phyloP scores from a whole-genome alignment of 2,329 filamentous ascomycete genomes.

The Neophaeococcomyces aloes region DNA sequence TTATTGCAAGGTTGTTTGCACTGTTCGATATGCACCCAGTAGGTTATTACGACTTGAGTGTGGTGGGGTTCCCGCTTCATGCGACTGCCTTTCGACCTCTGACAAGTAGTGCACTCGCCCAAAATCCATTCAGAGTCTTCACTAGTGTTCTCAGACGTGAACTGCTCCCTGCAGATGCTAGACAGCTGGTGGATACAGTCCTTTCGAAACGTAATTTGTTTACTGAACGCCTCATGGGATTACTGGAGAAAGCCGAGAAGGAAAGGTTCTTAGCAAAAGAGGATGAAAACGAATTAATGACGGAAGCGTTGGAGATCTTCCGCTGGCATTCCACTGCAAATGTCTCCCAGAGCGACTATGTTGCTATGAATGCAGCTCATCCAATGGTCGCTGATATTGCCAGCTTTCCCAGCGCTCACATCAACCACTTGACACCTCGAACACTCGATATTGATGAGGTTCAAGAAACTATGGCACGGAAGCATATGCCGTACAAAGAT shows the following conservation, averaged over 20 bases:
- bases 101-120: slow-evolving; percentile 25
- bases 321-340: too few relatives aligned
- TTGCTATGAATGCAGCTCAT: too few relatives aligned
- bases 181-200: too few relatives aligned
- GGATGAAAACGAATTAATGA: too few relatives aligned
- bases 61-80: slow-evolving; percentile 41
- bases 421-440: slow-evolving; percentile 45
- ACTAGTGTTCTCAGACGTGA: too few relatives aligned
- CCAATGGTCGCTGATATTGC: slow-evolving; percentile 37
- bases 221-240: too few relatives aligned
- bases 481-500: slow-evolving; percentile 37
- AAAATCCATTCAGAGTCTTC: slow-evolving; percentile 30
- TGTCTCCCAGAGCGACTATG: too few relatives aligned
- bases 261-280: too few relatives aligned
- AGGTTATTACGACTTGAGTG: slow-evolving; percentile 43
- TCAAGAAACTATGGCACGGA: slow-evolving; percentile 34
- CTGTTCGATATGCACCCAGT: slow-evolving; percentile 41
- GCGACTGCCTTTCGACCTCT: slow-evolving; percentile 43
- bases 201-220: too few relatives aligned
- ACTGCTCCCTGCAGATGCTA: too few relatives aligned
- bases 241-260: too few relatives aligned
- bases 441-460: slow-evolving; percentile 40
- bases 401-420: slow-evolving; percentile 36
- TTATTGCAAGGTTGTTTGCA: slow-evolving; percentile 35
- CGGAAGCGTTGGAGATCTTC: too few relatives aligned